These are phyloP conservation scores for Talaromyces islandicus DNA, from an alignment of 2,329 filamentous ascomycete species.

Conservation along the genomic window DNA sequence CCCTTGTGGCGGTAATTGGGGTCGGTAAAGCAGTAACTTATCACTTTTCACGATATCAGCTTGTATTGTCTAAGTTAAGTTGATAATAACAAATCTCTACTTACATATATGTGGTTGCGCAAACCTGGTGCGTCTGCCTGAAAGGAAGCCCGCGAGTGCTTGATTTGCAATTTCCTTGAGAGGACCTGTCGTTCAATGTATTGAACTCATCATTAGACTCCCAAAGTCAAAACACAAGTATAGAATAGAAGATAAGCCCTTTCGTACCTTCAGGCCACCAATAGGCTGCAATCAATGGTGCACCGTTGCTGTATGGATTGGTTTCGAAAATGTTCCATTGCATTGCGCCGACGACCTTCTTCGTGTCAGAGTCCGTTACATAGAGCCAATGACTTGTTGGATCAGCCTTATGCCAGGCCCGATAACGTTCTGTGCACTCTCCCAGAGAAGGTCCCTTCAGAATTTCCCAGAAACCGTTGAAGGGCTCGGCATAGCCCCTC, in stretches of 20 bases:
- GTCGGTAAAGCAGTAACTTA: neutral
- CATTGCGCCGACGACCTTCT: neutral
- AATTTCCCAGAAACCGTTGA: slow-evolving; percentile 1
- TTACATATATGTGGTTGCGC: neutral
- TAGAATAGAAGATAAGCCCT: neutral
- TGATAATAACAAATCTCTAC: neutral
- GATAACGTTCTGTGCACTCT: neutral
- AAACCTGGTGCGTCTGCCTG: neutral
- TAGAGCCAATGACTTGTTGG: neutral
- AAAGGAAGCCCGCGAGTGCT: neutral
- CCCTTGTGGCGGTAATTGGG: neutral
- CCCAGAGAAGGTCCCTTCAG: neutral
- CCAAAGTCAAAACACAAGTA: neutral
- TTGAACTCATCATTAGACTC: neutral
- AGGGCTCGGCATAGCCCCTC: neutral
- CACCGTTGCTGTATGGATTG: slow-evolving; percentile 1
- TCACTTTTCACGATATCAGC: neutral
- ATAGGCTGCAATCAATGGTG: neutral
- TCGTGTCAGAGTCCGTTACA: neutral
- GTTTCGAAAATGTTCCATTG: slow-evolving; percentile 1
- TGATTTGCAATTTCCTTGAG: neutral
- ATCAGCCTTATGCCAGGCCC: neutral
- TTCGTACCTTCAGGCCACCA: slow-evolving; percentile 2
- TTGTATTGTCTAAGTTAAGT: neutral
- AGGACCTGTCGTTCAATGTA: neutral